These are phyloP conservation scores for Auriscalpium vulgare DNA, from an alignment of 768 basidiomycete genomes.

Conservation along the genomic window DNA sequence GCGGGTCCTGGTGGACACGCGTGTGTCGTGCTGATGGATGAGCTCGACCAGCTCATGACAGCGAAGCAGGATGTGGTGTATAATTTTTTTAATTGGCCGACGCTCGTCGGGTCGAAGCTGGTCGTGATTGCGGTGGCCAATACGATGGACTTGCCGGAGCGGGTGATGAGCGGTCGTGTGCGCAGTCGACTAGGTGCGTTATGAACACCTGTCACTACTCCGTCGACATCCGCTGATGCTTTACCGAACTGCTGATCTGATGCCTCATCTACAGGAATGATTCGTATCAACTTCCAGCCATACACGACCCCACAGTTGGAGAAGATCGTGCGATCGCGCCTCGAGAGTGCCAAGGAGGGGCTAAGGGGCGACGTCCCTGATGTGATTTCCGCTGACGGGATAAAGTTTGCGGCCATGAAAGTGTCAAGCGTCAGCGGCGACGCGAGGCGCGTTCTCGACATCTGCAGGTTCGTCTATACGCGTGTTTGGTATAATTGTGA, in stretches of 20 bases:
- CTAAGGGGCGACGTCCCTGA: conserved; percentile 39
- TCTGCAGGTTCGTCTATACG: conserved; percentile 62
- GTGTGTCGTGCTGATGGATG: conserved; percentile 96
- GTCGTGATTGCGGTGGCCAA: conserved; percentile 97
- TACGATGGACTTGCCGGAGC: conserved; percentile 95
- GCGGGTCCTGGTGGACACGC: conserved; percentile 81
- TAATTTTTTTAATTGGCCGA: conserved; percentile 99
- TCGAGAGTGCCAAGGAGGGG: conserved; percentile 51
- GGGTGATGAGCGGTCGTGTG: conserved; percentile 88
- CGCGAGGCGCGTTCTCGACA: conserved; percentile 86
- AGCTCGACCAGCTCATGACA: conserved; percentile 94
- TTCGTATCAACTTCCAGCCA: conserved; percentile 86
- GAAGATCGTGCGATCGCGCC: conserved; percentile 78
- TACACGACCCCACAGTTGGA: conserved; percentile 74
- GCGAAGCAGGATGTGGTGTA: conserved; percentile 97
- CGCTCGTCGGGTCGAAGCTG: conserved; percentile 76
- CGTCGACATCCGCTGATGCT: not conserved
- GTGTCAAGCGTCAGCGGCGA: conserved; percentile 84
- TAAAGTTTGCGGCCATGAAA: conserved; percentile 78
- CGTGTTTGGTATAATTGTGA: not conserved
- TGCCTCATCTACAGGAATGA: conserved; percentile 48
- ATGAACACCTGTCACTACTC: not conserved
- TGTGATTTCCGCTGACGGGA: conserved; percentile 60
- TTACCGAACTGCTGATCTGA: not conserved
- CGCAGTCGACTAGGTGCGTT: conserved; percentile 79